Conservation (phyloP, 441 rosid species). For the Gossypium gossypioides region DNA sequence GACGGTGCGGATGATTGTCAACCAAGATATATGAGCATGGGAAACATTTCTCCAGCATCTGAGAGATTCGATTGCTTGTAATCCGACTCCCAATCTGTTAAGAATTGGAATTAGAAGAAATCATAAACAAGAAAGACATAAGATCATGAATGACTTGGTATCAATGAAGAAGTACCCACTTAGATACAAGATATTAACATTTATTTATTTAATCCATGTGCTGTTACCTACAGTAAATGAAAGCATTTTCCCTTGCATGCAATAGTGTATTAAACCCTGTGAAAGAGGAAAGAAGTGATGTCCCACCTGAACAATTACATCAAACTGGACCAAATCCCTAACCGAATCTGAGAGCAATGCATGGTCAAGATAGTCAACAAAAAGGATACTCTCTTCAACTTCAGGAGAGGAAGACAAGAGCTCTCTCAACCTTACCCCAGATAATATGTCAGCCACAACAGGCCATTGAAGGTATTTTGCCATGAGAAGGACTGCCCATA, state of each 20-base stretch:
- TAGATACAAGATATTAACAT: not conserved
- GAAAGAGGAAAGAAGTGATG: not conserved
- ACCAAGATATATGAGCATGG: conserved; percentile 71
- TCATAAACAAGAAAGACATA: conserved; percentile 13
- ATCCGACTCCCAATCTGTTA: conserved; percentile 83
- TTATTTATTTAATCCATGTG: not conserved
- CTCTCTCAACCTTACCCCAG: conserved; percentile 84
- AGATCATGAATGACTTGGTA: conserved; percentile 5
- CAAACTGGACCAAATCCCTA: conserved; percentile 47
- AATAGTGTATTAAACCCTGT: conserved; percentile 4
- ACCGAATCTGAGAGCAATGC: conserved; percentile 68
- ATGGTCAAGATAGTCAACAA: conserved; percentile 85
- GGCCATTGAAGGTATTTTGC: conserved; percentile 87
- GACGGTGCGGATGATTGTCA: conserved; percentile 75
- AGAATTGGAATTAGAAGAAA: conserved; percentile 21
- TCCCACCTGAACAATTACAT: conserved; percentile 76
- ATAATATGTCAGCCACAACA: conserved; percentile 80
- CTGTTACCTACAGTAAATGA: not conserved
- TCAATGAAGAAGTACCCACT: not conserved
- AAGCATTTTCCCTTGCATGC: not conserved
- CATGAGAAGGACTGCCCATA: conserved; percentile 82
- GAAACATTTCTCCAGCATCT: conserved; percentile 66
- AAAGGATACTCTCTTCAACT: conserved; percentile 33
- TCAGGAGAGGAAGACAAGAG: conserved; percentile 41
- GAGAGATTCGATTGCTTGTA: conserved; percentile 76